These are phyloP conservation scores for Erodium texanum DNA, from an alignment of 441 rosid species.

Conservation along the genomic window DNA sequence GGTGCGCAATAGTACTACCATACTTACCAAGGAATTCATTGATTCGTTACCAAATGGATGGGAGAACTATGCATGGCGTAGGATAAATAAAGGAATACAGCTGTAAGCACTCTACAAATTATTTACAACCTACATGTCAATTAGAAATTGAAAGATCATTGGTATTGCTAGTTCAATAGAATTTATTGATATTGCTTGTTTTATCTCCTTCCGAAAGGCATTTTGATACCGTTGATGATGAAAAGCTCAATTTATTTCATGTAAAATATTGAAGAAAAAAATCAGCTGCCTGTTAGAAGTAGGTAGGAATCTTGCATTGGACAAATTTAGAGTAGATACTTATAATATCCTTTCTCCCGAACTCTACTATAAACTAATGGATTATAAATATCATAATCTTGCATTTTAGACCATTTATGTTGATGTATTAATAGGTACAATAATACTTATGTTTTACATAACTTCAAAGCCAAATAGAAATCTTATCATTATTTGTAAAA, in stretches of 20 bases:
- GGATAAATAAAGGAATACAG: slow-evolving; percentile 80
- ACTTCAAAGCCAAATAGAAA: background rate
- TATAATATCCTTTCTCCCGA: background rate
- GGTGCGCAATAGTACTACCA: slow-evolving; percentile 84
- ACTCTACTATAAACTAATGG: background rate
- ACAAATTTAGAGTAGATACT: background rate
- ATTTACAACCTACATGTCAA: background rate
- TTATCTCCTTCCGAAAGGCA: background rate
- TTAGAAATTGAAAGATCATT: background rate
- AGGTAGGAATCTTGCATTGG: background rate
- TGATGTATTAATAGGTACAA: background rate
- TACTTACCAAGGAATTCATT: slow-evolving; percentile 81
- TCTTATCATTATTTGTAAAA: background rate
- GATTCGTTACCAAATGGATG: slow-evolving; percentile 90
- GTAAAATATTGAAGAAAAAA: background rate
- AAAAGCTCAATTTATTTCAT: background rate
- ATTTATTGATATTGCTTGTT: background rate
- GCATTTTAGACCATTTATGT: too few relatives aligned
- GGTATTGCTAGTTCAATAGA: background rate
- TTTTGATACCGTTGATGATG: background rate
- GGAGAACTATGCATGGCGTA: slow-evolving; percentile 95
- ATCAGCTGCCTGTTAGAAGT: background rate
- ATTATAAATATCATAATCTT: background rate
- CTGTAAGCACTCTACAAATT: slow-evolving; percentile 45
- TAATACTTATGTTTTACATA: background rate